Conservation (phyloP, 176 grass and related monocot species). For the Olyra latifolia region DNA sequence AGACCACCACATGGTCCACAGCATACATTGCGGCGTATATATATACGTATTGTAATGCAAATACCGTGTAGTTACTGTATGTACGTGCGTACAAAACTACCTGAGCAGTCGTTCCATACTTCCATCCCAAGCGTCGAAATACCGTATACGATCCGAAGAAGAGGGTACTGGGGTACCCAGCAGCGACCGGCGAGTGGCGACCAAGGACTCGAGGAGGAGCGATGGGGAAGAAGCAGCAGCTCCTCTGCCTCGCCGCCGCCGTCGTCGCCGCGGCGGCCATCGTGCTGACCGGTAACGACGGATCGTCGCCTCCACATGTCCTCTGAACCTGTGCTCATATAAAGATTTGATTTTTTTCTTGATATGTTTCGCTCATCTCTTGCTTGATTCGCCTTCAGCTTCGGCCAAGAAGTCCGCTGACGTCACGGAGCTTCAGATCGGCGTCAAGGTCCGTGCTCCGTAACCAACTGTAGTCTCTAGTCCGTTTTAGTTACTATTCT, state of each 20-base stretch:
- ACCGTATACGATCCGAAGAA: background rate
- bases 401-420: conserved; percentile 81
- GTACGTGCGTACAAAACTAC: background rate
- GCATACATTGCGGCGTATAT: too few relatives aligned
- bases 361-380: background rate
- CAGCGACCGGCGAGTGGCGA: background rate
- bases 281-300: conserved; percentile 43
- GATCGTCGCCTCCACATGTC: background rate
- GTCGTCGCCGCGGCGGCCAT: conserved; percentile 35
- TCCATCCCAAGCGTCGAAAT: background rate
- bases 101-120: background rate
- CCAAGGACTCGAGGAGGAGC: background rate
- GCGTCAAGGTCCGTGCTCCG: conserved; percentile 57
- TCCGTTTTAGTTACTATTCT: background rate
- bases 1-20: too few relatives aligned
- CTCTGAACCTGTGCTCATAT: background rate
- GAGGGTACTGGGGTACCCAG: background rate
- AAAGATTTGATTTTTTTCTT: conserved; percentile 13
- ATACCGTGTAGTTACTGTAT: background rate
- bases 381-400: conserved; percentile 40
- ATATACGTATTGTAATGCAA: background rate
- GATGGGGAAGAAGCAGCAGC: conserved; percentile 43
- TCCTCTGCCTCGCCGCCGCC: conserved; percentile 42
- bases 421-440: conserved; percentile 87
- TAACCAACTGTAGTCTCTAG: background rate